Evolutionary conservation across 106 monocot species (phyloP), one percentile per base, ranked within the genome.

Genomic region (Dioscorea alata): DNA sequence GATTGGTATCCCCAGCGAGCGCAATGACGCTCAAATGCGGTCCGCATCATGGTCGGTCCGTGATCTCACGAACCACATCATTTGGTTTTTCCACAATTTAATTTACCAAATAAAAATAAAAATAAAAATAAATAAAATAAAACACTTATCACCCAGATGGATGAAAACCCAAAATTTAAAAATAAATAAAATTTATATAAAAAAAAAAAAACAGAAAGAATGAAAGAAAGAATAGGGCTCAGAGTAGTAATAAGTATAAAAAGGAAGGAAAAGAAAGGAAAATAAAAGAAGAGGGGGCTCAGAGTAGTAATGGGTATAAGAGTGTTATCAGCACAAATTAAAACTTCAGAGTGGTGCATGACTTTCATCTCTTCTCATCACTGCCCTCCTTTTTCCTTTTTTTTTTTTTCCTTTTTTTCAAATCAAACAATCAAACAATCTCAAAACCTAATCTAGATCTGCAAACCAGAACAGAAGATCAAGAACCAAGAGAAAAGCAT

Each of bases 41-140:
- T 60, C 71, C 71, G 71, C 71, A 71, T 71, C 71, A 61, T 60
- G 71, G 71, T 60, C 12, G 48, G 71, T 13, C 60, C 34, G 53
- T 60, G 8, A 22, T 23, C 4, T 48, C 14, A 49, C 53, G 35
- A 42, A n/a, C 71, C 42, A 48, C 71, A 71, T 71, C 71, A 60
- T 49, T 20, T 71, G 71, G 71, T 61, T 31, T 22, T 59, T 17
- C 16, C 35, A 28, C 16, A 21, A 65, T 34, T n/a, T n/a, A n/a
- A n/a, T n/a, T 67, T 31, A 52, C 50, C 66, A 4, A 24, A 52
- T 10, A 14, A 8, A 67, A 51, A 28, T 13, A 50, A 0, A 34
- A 13, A 32, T 0, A 20, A 5, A 34, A 59, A 59, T 18, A 16
- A 57, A 57, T 56, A 57, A 25, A 54, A 69, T 19, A 69, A 28